phyloP scores from a whole-genome alignment of 2,329 filamentous ascomycete genomes.

The Ceratocystiopsis minuta region DNA sequence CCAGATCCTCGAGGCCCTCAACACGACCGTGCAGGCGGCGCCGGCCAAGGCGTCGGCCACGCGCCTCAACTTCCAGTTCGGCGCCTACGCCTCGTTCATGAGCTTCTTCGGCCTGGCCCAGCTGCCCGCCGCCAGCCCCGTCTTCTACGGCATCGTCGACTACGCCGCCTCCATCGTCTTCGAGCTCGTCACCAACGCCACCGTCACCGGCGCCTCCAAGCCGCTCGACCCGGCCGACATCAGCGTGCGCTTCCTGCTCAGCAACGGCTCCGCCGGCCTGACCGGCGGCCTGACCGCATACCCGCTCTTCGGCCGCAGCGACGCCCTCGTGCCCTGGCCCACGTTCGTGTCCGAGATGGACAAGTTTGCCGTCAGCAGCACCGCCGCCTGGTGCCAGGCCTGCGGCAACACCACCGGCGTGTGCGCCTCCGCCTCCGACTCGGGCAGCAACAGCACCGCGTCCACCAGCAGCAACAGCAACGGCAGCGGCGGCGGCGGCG shows the following conservation, averaged over 20 bases:
- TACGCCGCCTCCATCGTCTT: slow-evolving; percentile 72
- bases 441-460: slow-evolving; percentile 7
- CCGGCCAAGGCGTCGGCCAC: slow-evolving; percentile 15
- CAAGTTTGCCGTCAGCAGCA: slow-evolving; percentile 48
- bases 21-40: slow-evolving; percentile 24
- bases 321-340: slow-evolving; percentile 43
- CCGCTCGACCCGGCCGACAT: slow-evolving; percentile 22
- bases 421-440: slow-evolving; percentile 31
- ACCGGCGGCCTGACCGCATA: slow-evolving; percentile 31
- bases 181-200: slow-evolving; percentile 46
- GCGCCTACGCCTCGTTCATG: slow-evolving; percentile 43
- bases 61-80: slow-evolving; percentile 36
- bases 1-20: slow-evolving; percentile 34
- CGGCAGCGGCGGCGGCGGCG: slow-evolving; percentile 19
- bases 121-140: slow-evolving; percentile 28
- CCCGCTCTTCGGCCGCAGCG: slow-evolving; percentile 40
- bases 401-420: slow-evolving; percentile 56
- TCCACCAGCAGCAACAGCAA: slow-evolving; percentile 9
- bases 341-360: slow-evolving; percentile 47
- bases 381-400: slow-evolving; percentile 50
- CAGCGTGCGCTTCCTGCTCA: slow-evolving; percentile 41
- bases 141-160: slow-evolving; percentile 65
- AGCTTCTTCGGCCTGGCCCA: slow-evolving; percentile 43
- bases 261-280: slow-evolving; percentile 35
- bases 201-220: slow-evolving; percentile 22